Conservation (phyloP, 805 yeast genomes). For the Saccharomycopsis sp. region DNA sequence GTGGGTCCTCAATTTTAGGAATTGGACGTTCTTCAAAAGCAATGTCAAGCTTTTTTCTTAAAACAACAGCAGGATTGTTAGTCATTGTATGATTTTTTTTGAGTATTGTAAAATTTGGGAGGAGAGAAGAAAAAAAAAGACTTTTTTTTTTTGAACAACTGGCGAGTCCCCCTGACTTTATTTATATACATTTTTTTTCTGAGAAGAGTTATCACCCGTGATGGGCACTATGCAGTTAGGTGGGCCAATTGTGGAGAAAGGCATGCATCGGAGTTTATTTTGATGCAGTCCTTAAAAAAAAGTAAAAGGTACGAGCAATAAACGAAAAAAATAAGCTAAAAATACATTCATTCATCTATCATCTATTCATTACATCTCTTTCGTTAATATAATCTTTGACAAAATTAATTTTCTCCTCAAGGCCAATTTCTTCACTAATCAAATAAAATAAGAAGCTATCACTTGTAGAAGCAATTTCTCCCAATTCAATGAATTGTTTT, state of each 20-base stretch:
- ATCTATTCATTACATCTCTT: no score
- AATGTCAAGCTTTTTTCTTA: conserved; percentile 57
- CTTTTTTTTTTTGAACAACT: not conserved
- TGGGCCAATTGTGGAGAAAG: no score
- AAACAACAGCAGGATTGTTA: conserved; percentile 41
- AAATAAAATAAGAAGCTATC: conserved; percentile 20
- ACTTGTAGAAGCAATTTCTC: conserved; percentile 13
- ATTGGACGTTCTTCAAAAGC: conserved; percentile 59
- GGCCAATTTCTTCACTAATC: conserved; percentile 15
- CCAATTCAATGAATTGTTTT: conserved; percentile 14
- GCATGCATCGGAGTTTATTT: no score
- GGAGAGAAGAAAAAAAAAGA: not conserved
- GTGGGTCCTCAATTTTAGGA: conserved; percentile 49
- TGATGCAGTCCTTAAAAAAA: no score
- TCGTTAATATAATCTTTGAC: conserved; percentile 14
- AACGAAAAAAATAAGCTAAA: no score
- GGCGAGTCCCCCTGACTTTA: no score
- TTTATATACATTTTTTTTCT: no score
- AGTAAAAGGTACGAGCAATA: no score
- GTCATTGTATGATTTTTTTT: not conserved
- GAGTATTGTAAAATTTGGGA: not conserved
- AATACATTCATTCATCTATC: no score
- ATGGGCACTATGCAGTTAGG: no score
- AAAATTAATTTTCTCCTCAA: conserved; percentile 20
- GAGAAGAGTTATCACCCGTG: no score